These are phyloP conservation scores for Strobilomyces confusus DNA, from an alignment of 768 basidiomycete genomes.

Conservation along the genomic window DNA sequence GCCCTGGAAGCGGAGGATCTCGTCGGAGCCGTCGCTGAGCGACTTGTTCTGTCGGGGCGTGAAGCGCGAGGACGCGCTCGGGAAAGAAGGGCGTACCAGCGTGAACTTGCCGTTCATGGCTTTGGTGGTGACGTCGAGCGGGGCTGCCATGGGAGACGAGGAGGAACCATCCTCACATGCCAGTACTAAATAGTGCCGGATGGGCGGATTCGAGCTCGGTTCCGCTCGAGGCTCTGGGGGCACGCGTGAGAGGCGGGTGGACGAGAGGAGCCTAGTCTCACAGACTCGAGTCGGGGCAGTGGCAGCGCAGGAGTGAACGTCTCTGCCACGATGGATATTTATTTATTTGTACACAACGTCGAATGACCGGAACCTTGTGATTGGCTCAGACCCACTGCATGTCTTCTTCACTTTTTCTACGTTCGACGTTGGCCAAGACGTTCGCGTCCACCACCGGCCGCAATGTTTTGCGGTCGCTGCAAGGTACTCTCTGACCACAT, in stretches of 20 bases:
- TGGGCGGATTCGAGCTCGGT: no score
- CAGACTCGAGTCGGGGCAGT: no score
- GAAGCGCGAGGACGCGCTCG: neutral
- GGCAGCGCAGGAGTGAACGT: no score
- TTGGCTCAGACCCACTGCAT: conserved; percentile 30
- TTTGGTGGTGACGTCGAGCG: conserved; percentile 53
- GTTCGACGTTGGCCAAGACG: conserved; percentile 31
- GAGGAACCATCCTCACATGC: no score
- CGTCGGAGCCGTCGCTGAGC: conserved; percentile 58
- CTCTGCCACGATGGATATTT: no score
- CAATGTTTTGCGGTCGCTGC: conserved; percentile 37
- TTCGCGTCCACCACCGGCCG: conserved; percentile 38
- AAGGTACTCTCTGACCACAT: conserved; percentile 31
- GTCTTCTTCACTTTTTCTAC: conserved; percentile 45
- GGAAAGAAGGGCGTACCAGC: conserved; percentile 46
- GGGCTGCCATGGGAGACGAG: conserved; percentile 53
- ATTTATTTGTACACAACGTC: no score
- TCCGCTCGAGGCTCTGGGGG: no score
- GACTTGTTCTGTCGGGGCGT: conserved; percentile 53
- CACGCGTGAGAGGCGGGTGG: no score
- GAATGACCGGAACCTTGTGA: no score
- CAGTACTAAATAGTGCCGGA: no score
- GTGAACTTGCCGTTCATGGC: conserved; percentile 58
- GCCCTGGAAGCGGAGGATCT: conserved; percentile 66
- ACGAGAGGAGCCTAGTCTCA: no score